phyloP scores from a whole-genome alignment of 352 stramenopile genomes.

The Phytopythium helicoides region DNA sequence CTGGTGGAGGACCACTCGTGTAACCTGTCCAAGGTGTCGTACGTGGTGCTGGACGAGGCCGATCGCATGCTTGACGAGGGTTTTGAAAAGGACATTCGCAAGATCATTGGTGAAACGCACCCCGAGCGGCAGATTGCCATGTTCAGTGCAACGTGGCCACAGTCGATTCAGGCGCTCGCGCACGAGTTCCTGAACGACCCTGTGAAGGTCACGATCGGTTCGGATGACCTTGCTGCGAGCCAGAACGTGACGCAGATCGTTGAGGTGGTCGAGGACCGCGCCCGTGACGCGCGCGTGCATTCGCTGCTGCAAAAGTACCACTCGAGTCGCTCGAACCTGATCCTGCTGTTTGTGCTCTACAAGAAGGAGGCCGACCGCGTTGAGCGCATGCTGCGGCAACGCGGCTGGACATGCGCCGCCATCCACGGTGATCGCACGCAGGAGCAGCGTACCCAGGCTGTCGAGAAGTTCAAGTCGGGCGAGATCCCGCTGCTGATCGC shows the following conservation, averaged over 20 bases:
- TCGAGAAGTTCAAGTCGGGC: constrained; percentile 96
- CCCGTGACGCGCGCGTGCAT: constrained; percentile 84
- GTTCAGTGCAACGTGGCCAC: constrained; percentile 97
- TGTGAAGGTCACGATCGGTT: constrained; percentile 93
- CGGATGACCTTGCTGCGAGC: constrained; percentile 95
- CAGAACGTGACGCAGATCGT: constrained; percentile 95
- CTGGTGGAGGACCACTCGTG: constrained; percentile 80
- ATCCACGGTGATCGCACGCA: constrained; percentile 98
- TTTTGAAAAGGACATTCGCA: constrained; percentile 94
- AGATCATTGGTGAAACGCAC: constrained; percentile 83
- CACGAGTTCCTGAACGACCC: constrained; percentile 94
- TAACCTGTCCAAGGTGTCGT: constrained; percentile 89
- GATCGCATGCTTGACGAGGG: constrained; percentile 94
- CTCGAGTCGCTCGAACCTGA: constrained; percentile 86
- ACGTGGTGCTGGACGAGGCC: constrained; percentile 95
- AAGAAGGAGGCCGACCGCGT: constrained; percentile 98
- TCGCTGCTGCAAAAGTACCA: constrained; percentile 94
- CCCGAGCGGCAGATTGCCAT: constrained; percentile 94
- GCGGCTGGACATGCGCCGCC: constrained; percentile 91
- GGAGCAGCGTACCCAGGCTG: constrained; percentile 86
- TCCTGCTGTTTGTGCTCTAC: constrained; percentile 98
- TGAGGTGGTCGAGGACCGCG: constrained; percentile 92
- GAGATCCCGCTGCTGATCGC: constrained; percentile 94
- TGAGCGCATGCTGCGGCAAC: constrained; percentile 90
- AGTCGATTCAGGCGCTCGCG: constrained; percentile 95